Base-by-base conservation (phyloP, 176 grass and related monocot genomes). In the Oryza brachyantha region DNA sequence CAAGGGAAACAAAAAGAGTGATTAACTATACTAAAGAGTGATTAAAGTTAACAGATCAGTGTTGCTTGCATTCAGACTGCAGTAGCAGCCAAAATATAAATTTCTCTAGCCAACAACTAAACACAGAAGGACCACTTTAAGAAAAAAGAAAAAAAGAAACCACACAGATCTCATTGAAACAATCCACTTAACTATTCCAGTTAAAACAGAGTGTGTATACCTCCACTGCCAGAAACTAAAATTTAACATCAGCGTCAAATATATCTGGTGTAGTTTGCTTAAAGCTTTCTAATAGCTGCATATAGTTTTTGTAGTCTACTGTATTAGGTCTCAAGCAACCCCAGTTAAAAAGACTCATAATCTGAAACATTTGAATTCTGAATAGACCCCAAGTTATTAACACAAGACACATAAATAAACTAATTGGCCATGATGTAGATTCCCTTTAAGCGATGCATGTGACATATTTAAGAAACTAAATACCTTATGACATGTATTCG, bases 401-500 rank as follows among this genome's bases (percentile, higher is more conserved):
- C 5, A 68, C 10, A 64, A 64, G 8, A 63, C 19, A 13, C 2
- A 46, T 41, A 72, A 73, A 73, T 21, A 64, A 5, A 81, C 48
- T 64, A 50, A 3, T 46, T 64, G 57, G 22, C 25, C 69, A 37
- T 50, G 13, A 29, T 73, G 2, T 61, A 64, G 59, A 29, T n/a
- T 37, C 41, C 69, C 13, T 73, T 64, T 69, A 39, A 35, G 79
- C 8, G 27, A 55, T 22, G 38, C 11, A 22, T 25, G 63, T 34
- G 28, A 68, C 48, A 46, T 37, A 37, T 71, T 19, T 73, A n/a
- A 68, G 27, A 73, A 68, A n/a, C n/a, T 45, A 70, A 63, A 74
- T 93, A 99, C 96, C 90, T 95, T 95, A 78, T 91, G 88, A 80
- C 86, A 91, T 66, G 96, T 93, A 77, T 58, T 95, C 72, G 90